A percentile compares a stretch with the other conserved stretches of the same genome.
These are phyloP conservation scores for Diaporthe citri DNA, from an alignment of 2,329 filamentous ascomycete genomes.

Conservation along the genomic window DNA sequence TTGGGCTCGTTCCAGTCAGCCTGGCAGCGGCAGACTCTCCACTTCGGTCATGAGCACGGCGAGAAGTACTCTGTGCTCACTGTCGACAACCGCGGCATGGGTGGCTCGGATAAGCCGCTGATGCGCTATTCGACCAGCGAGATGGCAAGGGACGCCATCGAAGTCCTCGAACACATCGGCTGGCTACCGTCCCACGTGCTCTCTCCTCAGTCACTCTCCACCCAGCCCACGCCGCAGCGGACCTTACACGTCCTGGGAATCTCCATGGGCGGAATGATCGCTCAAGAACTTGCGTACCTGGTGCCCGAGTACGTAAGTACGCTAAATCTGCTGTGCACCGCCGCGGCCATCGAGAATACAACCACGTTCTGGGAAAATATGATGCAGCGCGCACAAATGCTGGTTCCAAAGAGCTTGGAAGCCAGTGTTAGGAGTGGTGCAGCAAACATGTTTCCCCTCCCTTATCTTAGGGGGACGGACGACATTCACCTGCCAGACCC, in stretches of 20 bases:
- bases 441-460: conserved; percentile 72
- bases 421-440: conserved; percentile 74
- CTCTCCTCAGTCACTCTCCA: conserved; percentile 39
- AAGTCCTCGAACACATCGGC: conserved; percentile 76
- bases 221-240: conserved; percentile 45
- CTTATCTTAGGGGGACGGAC: conserved; percentile 75
- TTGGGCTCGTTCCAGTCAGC: conserved; percentile 75
- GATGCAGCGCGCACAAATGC: conserved; percentile 64
- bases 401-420: conserved; percentile 79
- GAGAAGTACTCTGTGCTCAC: conserved; percentile 80
- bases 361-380: conserved; percentile 75
- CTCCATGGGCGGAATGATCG: conserved; percentile 92
- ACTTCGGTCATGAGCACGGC: conserved; percentile 80
- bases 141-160: conserved; percentile 84
- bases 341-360: conserved; percentile 71
- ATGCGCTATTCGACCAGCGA: conserved; percentile 84
- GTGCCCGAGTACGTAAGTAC: conserved; percentile 66
- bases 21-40: conserved; percentile 87
- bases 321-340: conserved; percentile 72
- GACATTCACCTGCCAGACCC: conserved; percentile 62
- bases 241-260: conserved; percentile 79
- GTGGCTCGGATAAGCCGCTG: conserved; percentile 81
- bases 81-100: conserved; percentile 88
- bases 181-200: conserved; percentile 63
- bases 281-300: conserved; percentile 79